phyloP scores from a whole-genome alignment of 2,329 filamentous ascomycete species.

The Xylaria sp. region DNA sequence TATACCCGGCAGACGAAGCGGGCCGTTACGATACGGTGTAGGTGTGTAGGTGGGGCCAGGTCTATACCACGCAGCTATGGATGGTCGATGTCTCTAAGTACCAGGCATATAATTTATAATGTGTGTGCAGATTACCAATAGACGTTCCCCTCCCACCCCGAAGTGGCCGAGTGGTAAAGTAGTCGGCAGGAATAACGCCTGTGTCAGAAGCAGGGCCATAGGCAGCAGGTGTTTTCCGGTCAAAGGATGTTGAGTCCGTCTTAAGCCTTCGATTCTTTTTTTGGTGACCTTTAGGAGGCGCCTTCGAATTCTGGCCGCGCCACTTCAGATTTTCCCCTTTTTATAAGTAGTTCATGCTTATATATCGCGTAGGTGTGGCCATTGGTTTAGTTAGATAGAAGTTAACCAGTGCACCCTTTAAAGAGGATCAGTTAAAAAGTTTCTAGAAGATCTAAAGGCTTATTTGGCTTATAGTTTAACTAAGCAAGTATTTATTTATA shows the following conservation, averaged over 20 bases:
- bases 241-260: neutral
- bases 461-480: too few relatives aligned
- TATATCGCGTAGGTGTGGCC: too few relatives aligned
- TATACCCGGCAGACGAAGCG: neutral
- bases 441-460: too few relatives aligned
- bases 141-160: neutral
- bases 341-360: neutral
- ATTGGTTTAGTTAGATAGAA: too few relatives aligned
- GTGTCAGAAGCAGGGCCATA: neutral
- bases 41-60: neutral
- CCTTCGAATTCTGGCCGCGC: neutral
- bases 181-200: neutral
- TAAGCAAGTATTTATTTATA: too few relatives aligned
- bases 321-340: neutral
- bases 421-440: too few relatives aligned
- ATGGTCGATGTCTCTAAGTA: neutral
- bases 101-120: neutral
- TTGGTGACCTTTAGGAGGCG: neutral
- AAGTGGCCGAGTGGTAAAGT: neutral
- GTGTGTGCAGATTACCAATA: neutral
- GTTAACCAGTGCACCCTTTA: too few relatives aligned
- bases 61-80: neutral
- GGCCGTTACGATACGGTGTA: neutral
- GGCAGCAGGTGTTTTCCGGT: neutral
- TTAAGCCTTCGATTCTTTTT: neutral